Percentiles rank a stretch among this genome's conserved stretches.
Evolutionary conservation across 78 protist species (phyloP).

Genomic region (Dictyostelium firmibasis): DNA sequence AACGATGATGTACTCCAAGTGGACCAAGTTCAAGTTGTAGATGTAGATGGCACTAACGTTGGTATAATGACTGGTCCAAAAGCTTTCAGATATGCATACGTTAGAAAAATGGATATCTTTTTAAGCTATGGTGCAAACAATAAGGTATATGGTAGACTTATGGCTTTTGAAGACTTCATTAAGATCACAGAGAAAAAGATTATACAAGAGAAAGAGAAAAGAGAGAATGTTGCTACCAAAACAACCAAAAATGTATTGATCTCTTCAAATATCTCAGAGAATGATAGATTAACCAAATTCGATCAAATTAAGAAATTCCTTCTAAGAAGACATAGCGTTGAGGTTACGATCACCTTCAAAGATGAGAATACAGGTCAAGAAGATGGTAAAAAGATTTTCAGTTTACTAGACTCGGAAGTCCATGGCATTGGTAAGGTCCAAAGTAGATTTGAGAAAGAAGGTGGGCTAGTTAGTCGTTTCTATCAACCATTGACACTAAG

Average conservation of each 20-base stretch:
- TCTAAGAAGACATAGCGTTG: background rate
- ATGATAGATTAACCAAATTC: background rate
- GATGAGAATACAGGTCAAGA: background rate
- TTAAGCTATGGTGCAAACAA: background rate
- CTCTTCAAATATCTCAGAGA: background rate
- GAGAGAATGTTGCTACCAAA: background rate
- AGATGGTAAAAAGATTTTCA: background rate
- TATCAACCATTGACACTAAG: background rate
- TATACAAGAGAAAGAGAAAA: background rate
- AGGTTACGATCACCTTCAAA: background rate
- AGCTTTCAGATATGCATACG: background rate
- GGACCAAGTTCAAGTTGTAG: background rate
- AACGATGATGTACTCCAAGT: background rate
- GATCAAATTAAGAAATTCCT: background rate
- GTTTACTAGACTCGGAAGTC: background rate
- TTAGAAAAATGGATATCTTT: background rate
- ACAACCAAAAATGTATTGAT: background rate
- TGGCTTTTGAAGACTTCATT: background rate
- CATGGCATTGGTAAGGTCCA: background rate
- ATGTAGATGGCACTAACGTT: background rate
- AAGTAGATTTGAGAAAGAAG: background rate
- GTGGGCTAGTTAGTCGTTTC: background rate
- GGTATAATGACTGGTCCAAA: background rate
- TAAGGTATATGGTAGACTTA: background rate
- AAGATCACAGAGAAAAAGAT: background rate